These are phyloP conservation scores for Diaporthe eres DNA, from an alignment of 2,329 filamentous ascomycete species.

Conservation along the genomic window DNA sequence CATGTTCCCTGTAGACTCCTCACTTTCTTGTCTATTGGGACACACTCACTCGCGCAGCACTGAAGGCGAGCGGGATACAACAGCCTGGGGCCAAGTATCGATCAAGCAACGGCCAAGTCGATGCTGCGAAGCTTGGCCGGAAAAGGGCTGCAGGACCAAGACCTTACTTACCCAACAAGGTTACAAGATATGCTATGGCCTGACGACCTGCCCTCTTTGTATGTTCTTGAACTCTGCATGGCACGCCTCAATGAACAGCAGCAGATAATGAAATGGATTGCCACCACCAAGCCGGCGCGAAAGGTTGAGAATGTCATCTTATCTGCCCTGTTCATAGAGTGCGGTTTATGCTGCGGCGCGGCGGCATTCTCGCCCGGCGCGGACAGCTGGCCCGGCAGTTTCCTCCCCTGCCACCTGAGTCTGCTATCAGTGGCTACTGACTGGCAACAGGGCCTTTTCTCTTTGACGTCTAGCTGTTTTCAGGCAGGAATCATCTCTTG, in stretches of 20 bases:
- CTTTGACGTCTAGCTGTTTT: background rate
- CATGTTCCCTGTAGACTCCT: background rate
- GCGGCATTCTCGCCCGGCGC: background rate
- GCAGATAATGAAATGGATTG: too few species aligned
- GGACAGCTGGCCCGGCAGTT: background rate
- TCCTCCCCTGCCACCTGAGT: background rate
- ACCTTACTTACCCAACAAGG: background rate
- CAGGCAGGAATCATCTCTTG: background rate
- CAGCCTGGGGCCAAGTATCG: background rate
- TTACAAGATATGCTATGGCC: background rate
- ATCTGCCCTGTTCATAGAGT: background rate
- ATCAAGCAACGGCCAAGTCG: slow-evolving; percentile 13
- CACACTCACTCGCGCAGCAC: background rate
- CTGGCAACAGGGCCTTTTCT: background rate
- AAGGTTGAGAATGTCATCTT: too few species aligned
- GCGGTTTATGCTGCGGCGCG: background rate
- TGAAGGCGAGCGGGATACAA: too few species aligned
- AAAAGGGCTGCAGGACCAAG: slow-evolving; percentile 14
- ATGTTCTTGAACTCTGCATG: background rate
- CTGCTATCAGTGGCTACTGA: background rate
- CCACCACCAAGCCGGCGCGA: too few species aligned
- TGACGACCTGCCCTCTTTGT: background rate
- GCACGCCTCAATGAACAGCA: too few species aligned
- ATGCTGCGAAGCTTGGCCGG: background rate
- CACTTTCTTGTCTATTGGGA: background rate